Evolutionary conservation across 2,329 filamentous ascomycete species (phyloP).

Genomic region (Aspergillus quadricinctus): DNA sequence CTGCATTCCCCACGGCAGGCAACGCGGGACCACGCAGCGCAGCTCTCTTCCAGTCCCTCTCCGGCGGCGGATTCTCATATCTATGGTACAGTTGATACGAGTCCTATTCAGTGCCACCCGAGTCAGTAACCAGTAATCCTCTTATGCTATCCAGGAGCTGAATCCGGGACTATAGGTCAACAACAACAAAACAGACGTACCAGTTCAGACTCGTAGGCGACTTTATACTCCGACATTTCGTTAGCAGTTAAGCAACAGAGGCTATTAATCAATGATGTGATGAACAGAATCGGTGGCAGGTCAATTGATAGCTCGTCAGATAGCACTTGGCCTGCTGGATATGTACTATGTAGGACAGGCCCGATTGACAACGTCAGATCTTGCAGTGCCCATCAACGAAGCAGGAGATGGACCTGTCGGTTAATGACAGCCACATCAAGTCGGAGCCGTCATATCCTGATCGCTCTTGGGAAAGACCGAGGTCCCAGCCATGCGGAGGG

Average conservation of each 20-base stretch:
- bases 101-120: conserved; percentile 26
- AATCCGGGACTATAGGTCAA: background rate
- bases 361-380: background rate
- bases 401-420: background rate
- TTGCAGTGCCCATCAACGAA: background rate
- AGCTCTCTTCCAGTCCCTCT: conserved; percentile 28
- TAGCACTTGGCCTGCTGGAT: background rate
- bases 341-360: background rate
- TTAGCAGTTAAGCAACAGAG: conserved; percentile 56
- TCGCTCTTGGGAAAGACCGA: conserved; percentile 1
- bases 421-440: background rate
- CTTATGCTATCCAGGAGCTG: background rate
- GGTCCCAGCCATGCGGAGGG: background rate
- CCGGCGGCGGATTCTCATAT: conserved; percentile 29
- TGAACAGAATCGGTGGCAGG: background rate
- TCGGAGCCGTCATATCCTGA: background rate
- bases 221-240: conserved; percentile 65
- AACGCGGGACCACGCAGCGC: conserved; percentile 46
- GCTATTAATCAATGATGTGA: background rate
- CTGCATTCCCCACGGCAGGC: conserved; percentile 74
- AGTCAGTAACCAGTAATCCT: background rate
- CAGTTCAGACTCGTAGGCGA: conserved; percentile 52
- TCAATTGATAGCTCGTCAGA: background rate
- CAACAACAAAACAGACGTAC: conserved; percentile 6
- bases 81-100: conserved; percentile 43